Conservation (phyloP, 2,329 filamentous ascomycete genomes). For the Alternaria burnsii region DNA sequence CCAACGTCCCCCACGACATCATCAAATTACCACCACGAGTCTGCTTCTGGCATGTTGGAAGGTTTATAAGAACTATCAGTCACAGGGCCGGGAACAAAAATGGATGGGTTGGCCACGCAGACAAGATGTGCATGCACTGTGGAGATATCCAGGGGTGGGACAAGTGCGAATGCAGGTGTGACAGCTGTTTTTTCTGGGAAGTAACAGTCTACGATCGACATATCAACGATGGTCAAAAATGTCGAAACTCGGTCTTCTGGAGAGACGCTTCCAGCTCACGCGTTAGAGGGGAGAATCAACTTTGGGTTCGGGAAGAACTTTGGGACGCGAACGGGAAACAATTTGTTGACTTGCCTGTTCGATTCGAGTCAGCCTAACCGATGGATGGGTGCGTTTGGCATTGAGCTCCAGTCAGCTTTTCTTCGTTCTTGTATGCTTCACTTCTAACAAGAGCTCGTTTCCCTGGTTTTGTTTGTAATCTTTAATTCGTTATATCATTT, state of each 20-base stretch:
- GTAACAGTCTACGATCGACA: constrained; percentile 45
- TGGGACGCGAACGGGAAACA: constrained; percentile 11
- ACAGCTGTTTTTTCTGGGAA: constrained; percentile 38
- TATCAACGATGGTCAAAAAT: constrained; percentile 39
- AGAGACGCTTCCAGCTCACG: constrained; percentile 9
- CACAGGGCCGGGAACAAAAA: constrained; percentile 34
- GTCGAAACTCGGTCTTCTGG: constrained; percentile 37
- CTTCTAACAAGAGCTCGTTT: neutral
- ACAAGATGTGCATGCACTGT: constrained; percentile 49
- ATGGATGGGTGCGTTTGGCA: neutral
- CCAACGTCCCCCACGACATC: constrained; percentile 23
- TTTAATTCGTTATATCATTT: constrained; percentile 18
- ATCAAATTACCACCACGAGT: constrained; percentile 41
- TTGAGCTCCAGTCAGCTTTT: neutral
- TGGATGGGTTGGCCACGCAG: constrained; percentile 37
- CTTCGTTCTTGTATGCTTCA: neutral
- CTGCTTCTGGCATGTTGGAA: constrained; percentile 48
- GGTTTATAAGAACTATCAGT: constrained; percentile 32
- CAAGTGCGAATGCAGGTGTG: constrained; percentile 40
- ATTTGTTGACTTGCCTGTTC: constrained; percentile 34
- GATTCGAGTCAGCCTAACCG: constrained; percentile 4
- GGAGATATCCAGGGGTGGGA: constrained; percentile 39
- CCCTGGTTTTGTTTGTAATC: neutral
- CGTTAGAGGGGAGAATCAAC: neutral
- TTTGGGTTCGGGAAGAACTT: constrained; percentile 40